phyloP scores from a whole-genome alignment of 257 asterid genomes.

The Lantana camara region DNA sequence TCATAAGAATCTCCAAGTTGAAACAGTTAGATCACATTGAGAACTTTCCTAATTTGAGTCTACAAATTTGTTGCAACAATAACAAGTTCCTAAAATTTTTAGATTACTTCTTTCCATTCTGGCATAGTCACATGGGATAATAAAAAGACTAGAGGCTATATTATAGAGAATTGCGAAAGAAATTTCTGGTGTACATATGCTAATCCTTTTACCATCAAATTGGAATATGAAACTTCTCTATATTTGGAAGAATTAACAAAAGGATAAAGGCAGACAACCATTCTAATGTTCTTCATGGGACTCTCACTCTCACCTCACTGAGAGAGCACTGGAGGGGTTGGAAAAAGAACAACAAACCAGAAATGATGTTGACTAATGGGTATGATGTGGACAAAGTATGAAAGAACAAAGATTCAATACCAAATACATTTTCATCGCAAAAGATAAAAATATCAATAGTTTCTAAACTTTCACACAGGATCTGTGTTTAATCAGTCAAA shows the following conservation, averaged over 20 bases:
- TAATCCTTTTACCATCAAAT: slow-evolving; percentile 2
- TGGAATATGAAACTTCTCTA: background rate
- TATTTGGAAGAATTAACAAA: background rate
- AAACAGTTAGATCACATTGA: background rate
- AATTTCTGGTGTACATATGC: background rate
- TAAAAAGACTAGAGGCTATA: background rate
- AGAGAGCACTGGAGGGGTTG: too few relatives aligned
- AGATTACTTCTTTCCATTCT: slow-evolving; percentile 3
- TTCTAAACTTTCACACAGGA: background rate
- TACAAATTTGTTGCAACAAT: background rate
- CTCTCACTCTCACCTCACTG: background rate
- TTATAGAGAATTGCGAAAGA: slow-evolving; percentile 1
- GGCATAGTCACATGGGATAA: background rate
- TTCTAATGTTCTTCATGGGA: background rate
- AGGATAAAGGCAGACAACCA: background rate
- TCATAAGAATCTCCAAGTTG: background rate
- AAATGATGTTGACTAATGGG: too few relatives aligned
- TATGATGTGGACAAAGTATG: too few relatives aligned
- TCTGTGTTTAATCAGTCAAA: background rate
- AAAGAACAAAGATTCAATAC: too few relatives aligned
- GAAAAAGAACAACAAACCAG: too few relatives aligned
- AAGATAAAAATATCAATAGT: background rate
- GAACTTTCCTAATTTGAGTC: background rate
- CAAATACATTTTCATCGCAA: too few relatives aligned
- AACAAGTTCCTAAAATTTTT: slow-evolving; percentile 3